phyloP scores from a whole-genome alignment of 2,329 filamentous ascomycete genomes.

The Lachnellula arida region DNA sequence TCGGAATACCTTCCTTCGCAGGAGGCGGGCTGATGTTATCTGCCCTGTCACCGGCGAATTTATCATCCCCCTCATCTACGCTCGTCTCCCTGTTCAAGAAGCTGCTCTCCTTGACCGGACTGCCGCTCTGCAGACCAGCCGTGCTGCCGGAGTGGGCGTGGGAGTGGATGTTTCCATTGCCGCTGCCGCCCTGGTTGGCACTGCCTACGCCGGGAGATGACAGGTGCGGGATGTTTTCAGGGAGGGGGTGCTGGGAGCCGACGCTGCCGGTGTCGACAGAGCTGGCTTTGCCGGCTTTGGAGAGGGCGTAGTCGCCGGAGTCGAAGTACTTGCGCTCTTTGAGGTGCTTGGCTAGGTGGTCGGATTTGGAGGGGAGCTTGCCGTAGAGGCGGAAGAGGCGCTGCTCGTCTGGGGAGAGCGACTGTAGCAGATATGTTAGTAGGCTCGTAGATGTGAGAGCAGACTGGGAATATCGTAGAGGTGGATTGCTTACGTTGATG shows the following conservation, averaged over 20 bases:
- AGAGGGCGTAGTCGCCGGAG: slow-evolving; percentile 92
- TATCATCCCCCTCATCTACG: slow-evolving; percentile 49
- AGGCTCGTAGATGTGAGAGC: neutral
- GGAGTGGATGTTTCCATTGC: slow-evolving; percentile 39
- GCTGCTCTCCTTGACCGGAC: slow-evolving; percentile 86
- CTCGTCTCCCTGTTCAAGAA: slow-evolving; percentile 81
- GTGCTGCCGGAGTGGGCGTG: slow-evolving; percentile 40
- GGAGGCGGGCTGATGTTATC: slow-evolving; percentile 41
- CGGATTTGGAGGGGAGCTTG: slow-evolving; percentile 94
- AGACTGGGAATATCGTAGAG: slow-evolving; percentile 3
- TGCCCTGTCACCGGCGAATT: slow-evolving; percentile 32
- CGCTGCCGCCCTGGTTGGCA: slow-evolving; percentile 37
- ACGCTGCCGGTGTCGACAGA: slow-evolving; percentile 91
- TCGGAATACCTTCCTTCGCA: slow-evolving; percentile 53
- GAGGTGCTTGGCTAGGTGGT: slow-evolving; percentile 95
- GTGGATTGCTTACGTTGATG: slow-evolving; percentile 67
- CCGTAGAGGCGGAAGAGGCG: slow-evolving; percentile 95
- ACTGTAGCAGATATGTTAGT: slow-evolving; percentile 46
- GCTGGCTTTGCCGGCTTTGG: slow-evolving; percentile 94
- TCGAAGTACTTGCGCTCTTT: slow-evolving; percentile 99
- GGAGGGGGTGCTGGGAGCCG: slow-evolving; percentile 89
- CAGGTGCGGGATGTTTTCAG: slow-evolving; percentile 91
- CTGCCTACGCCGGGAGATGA: slow-evolving; percentile 53
- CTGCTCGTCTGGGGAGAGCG: slow-evolving; percentile 90
- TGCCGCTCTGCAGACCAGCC: slow-evolving; percentile 57